Evolutionary conservation across 805 yeast genomes (phyloP).

Genomic region (Metschnikowia peoriensis): DNA sequence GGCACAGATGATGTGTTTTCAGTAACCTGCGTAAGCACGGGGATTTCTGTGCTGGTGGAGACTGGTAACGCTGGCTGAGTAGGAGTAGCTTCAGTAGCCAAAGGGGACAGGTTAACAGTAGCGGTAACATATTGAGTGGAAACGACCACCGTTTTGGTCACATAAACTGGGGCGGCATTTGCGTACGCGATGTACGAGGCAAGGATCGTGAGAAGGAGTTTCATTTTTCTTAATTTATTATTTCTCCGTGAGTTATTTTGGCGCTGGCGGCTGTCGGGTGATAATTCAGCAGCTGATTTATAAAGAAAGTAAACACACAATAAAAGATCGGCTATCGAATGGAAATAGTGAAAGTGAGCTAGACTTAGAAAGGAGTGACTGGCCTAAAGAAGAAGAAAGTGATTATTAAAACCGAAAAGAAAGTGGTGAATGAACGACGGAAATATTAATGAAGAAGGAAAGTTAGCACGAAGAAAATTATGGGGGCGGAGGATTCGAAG

Average conservation of each 20-base stretch:
- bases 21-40: neutral
- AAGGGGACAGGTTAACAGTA: slow-evolving; percentile 11
- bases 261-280: neutral
- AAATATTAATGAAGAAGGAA: neutral
- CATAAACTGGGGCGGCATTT: slow-evolving; percentile 13
- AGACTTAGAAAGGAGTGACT: neutral
- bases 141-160: slow-evolving; percentile 13
- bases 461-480: neutral
- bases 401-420: neutral
- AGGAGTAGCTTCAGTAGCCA: neutral
- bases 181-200: slow-evolving; percentile 10
- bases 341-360: neutral
- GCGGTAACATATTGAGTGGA: slow-evolving; percentile 11
- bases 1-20: neutral
- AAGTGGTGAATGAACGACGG: neutral
- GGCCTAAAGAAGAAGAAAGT: neutral
- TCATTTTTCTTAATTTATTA: neutral
- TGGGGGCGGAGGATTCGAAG: neutral
- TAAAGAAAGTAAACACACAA: neutral
- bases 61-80: neutral
- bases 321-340: neutral
- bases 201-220: slow-evolving; percentile 7
- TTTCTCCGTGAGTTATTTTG: neutral
- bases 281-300: neutral
- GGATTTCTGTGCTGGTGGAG: slow-evolving; percentile 4